A percentile compares a stretch with the other conserved stretches of the same genome.
phyloP scores from a whole-genome alignment of 2,329 filamentous ascomycete species.

The Diaporthe sp. region DNA sequence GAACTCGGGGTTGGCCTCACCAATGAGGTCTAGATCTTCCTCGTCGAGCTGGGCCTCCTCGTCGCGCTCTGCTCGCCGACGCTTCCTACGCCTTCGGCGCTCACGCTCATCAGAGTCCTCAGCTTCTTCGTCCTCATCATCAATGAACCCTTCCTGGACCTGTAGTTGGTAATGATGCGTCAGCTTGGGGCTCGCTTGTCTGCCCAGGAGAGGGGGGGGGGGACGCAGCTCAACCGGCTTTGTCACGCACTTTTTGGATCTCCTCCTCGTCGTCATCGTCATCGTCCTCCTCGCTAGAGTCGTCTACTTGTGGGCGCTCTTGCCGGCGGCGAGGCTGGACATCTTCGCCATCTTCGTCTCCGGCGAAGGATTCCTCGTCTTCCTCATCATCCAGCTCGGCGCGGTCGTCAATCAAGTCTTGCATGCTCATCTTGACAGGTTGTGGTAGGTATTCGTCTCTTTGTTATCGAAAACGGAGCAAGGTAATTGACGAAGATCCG shows the following conservation, averaged over 20 bases:
- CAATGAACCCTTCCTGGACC: slow-evolving; percentile 96
- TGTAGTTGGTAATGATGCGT: slow-evolving; percentile 51
- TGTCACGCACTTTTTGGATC: slow-evolving; percentile 72
- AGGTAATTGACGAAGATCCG: neutral
- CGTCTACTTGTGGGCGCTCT: slow-evolving; percentile 69
- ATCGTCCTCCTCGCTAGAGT: slow-evolving; percentile 93
- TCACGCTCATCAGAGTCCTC: slow-evolving; percentile 67
- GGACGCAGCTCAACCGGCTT: neutral
- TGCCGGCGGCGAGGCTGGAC: slow-evolving; percentile 67
- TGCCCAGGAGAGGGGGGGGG: no score
- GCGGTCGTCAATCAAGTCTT: slow-evolving; percentile 84
- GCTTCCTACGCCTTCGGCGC: slow-evolving; percentile 79
- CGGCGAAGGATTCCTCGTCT: slow-evolving; percentile 85
- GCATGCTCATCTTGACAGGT: slow-evolving; percentile 72
- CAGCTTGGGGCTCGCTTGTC: slow-evolving; percentile 2
- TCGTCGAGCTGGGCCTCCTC: slow-evolving; percentile 93
- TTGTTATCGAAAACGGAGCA: slow-evolving; percentile 25
- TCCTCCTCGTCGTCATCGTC: slow-evolving; percentile 93
- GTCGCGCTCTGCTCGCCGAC: slow-evolving; percentile 80
- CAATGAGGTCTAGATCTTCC: slow-evolving; percentile 95
- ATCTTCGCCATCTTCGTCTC: slow-evolving; percentile 81
- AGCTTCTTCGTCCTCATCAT: slow-evolving; percentile 82
- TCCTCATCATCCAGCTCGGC: slow-evolving; percentile 89
- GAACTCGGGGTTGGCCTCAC: slow-evolving; percentile 80
- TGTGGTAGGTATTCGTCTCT: slow-evolving; percentile 42